A percentile compares a stretch with the other conserved stretches of the same genome.
phyloP scores from a whole-genome alignment of 2,329 filamentous ascomycete species.

The Ophiognomonia clavigignenti-juglandacearum region DNA sequence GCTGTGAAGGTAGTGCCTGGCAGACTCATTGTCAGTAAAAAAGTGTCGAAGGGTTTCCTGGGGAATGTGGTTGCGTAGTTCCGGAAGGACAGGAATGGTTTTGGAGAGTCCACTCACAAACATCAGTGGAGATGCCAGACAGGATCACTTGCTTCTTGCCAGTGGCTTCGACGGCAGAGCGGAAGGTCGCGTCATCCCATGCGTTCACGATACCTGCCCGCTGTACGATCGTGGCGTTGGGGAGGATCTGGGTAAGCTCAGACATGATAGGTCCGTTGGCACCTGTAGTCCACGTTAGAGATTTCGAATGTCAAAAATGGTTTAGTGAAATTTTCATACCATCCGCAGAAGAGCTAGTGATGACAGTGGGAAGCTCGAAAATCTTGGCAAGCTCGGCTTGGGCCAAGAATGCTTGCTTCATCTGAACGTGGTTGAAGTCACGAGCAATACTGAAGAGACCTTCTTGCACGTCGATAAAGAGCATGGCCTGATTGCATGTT shows the following conservation, averaged over 20 bases:
- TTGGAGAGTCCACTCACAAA: too few relatives aligned
- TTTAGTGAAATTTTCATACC: not conserved
- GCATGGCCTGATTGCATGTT: too few relatives aligned
- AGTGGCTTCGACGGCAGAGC: not conserved
- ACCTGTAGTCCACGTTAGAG: not conserved
- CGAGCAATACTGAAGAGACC: not conserved
- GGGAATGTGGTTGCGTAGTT: too few relatives aligned
- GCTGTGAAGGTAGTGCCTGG: too few relatives aligned
- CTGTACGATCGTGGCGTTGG: not conserved
- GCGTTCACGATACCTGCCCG: not conserved
- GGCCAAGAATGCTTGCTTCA: not conserved
- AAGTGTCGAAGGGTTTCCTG: too few relatives aligned
- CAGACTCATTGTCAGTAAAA: too few relatives aligned
- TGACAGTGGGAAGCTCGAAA: not conserved
- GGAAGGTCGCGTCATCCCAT: not conserved
- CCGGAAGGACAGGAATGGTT: too few relatives aligned
- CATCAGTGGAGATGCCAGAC: not conserved
- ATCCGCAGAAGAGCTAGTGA: not conserved
- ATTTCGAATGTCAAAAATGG: not conserved
- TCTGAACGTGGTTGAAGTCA: not conserved
- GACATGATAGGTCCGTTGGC: not conserved
- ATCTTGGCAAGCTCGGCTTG: not conserved
- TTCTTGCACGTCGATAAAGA: not conserved
- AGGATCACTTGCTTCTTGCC: not conserved
- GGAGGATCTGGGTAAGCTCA: not conserved